Conservation (phyloP, 148 eudicot genomes). For the Rhododendron griersonianum region DNA sequence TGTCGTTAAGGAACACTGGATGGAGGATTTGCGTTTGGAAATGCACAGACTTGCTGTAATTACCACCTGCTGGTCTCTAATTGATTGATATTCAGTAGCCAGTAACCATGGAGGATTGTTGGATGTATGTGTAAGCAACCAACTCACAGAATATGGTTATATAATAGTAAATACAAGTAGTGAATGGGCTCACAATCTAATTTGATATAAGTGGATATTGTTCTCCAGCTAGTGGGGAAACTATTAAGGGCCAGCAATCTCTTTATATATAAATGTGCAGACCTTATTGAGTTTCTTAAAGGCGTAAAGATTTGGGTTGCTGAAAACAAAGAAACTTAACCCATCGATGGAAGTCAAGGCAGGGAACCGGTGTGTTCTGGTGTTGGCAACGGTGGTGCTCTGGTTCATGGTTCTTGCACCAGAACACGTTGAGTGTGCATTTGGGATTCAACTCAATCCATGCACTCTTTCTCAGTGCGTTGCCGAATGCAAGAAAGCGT, state of each 20-base stretch:
- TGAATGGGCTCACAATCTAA: not conserved
- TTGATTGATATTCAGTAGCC: not conserved
- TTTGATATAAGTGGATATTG: not conserved
- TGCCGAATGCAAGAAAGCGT: slow-evolving; percentile 1
- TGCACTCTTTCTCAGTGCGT: not conserved
- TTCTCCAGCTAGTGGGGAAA: not conserved
- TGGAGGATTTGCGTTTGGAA: not conserved
- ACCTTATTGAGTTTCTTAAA: not conserved
- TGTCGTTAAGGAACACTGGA: not conserved
- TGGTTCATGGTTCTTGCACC: not conserved
- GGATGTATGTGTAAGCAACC: not conserved
- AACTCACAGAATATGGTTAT: not conserved
- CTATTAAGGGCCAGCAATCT: not conserved
- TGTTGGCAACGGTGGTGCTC: not conserved
- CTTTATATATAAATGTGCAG: not conserved
- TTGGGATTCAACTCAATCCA: not conserved
- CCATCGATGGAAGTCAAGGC: not conserved
- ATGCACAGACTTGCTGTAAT: not conserved
- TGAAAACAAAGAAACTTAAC: not conserved
- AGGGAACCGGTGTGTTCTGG: not conserved
- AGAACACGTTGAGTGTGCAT: not conserved
- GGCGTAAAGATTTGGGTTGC: not conserved
- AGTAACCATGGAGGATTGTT: not conserved
- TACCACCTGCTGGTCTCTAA: not conserved
- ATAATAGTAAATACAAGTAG: not conserved